Conservation (phyloP, 75 land plant species). For the Pseudotsuga menziesii region DNA sequence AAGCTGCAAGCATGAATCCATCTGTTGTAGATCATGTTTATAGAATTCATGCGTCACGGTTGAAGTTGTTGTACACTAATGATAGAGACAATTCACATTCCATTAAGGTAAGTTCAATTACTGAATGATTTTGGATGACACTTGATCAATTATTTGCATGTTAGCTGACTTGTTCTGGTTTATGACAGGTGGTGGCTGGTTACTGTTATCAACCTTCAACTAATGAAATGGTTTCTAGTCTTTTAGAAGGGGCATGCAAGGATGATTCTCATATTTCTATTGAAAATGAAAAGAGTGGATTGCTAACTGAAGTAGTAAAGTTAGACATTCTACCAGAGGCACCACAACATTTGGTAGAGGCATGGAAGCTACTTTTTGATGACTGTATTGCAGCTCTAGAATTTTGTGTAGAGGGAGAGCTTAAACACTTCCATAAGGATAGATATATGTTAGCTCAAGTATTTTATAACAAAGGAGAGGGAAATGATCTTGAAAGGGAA, state of each 20-base stretch:
- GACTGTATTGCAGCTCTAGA: conserved; percentile 84
- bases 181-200: conserved; percentile 52
- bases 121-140: background rate
- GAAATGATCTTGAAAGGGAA: conserved; percentile 77
- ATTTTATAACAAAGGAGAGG: conserved; percentile 48
- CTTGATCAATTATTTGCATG: background rate
- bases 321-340: conserved; percentile 9
- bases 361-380: conserved; percentile 68
- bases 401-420: conserved; percentile 88
- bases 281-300: conserved; percentile 2
- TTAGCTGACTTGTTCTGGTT: background rate
- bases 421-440: conserved; percentile 98
- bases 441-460: conserved; percentile 84
- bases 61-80: conserved; percentile 65
- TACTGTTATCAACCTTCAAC: conserved; percentile 39
- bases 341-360: conserved; percentile 31
- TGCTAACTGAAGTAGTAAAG: conserved; percentile 8
- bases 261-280: conserved; percentile 9
- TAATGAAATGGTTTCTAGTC: conserved; percentile 32
- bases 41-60: conserved; percentile 87
- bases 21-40: conserved; percentile 94
- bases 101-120: conserved; percentile 43
- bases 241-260: conserved; percentile 17
- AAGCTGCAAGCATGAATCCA: conserved; percentile 76
- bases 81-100: conserved; percentile 43